These are phyloP conservation scores for Potentilla sterilis DNA, from an alignment of 306 rosid species.

Conservation along the genomic window DNA sequence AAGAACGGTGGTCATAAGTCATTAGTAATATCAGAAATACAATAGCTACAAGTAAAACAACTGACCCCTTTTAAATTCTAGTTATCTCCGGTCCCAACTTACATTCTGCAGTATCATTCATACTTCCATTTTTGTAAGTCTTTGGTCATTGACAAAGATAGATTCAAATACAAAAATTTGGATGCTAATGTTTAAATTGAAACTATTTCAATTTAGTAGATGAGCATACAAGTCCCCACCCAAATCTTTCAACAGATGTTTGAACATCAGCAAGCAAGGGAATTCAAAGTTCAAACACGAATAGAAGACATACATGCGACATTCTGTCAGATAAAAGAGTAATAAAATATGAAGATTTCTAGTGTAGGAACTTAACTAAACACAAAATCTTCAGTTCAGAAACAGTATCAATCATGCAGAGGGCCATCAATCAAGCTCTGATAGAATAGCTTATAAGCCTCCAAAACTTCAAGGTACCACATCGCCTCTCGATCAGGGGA, in stretches of 20 bases:
- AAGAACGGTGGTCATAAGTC: background rate
- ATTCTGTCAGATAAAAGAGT: background rate
- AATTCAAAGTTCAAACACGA: background rate
- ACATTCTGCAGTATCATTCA: background rate
- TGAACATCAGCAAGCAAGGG: background rate
- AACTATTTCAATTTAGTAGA: background rate
- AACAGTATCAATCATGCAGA: conserved; percentile 21
- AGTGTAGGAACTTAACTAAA: background rate
- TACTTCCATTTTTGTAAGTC: background rate
- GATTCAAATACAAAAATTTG: background rate
- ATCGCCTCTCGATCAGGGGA: conserved; percentile 77
- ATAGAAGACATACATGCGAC: background rate
- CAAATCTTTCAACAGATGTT: background rate
- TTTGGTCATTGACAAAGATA: background rate
- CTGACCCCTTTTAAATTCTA: background rate
- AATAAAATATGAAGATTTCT: background rate
- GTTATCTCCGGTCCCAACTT: background rate
- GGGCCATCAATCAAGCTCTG: conserved; percentile 52
- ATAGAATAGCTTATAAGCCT: conserved; percentile 77
- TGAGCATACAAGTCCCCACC: background rate
- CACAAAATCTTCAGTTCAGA: background rate
- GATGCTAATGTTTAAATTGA: background rate
- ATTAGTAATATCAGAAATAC: background rate
- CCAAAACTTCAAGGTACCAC: conserved; percentile 95
- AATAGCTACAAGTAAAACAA: background rate